Evolutionary conservation across 306 rosid species (phyloP).

Genomic region (Sesbania bispinosa): DNA sequence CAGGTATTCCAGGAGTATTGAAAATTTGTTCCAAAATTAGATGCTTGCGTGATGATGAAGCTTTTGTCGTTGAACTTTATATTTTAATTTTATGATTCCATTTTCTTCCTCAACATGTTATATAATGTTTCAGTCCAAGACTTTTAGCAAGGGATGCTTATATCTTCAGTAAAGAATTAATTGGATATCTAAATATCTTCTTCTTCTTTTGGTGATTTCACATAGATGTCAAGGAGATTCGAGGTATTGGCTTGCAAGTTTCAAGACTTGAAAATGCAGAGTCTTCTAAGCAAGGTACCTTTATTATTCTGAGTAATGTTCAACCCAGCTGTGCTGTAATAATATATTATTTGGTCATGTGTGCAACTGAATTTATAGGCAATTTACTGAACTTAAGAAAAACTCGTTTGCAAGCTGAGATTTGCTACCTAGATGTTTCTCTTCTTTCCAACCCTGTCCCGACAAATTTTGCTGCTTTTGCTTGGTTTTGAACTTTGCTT

Average conservation of each 20-base stretch:
- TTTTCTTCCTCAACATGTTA: background rate
- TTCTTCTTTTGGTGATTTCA: slow-evolving; percentile 28
- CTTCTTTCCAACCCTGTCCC: background rate
- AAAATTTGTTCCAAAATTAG: background rate
- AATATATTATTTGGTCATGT: background rate
- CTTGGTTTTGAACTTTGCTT: background rate
- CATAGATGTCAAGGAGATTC: slow-evolving; percentile 86
- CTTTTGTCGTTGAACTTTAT: no score
- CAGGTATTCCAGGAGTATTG: no score
- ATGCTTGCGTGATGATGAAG: slow-evolving; percentile 8
- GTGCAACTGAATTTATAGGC: background rate
- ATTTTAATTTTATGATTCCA: background rate
- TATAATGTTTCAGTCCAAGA: slow-evolving; percentile 10
- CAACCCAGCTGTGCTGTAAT: background rate
- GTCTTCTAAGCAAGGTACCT: slow-evolving; percentile 67
- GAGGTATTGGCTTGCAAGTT: slow-evolving; percentile 94
- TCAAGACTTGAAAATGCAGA: slow-evolving; percentile 75
- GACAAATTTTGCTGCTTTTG: slow-evolving; percentile 5
- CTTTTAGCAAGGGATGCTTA: background rate
- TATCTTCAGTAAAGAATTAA: slow-evolving; percentile 8
- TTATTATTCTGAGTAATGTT: slow-evolving; percentile 4
- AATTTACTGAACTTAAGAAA: slow-evolving; percentile 8
- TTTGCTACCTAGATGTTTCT: slow-evolving; percentile 1
- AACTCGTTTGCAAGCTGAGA: slow-evolving; percentile 12
- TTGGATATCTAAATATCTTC: slow-evolving; percentile 19